Percentiles rank a stretch among this genome's conserved stretches.
These are phyloP conservation scores for Meripilus lineatus DNA, from an alignment of 1,284 basidiomycete species.

Conservation along the genomic window DNA sequence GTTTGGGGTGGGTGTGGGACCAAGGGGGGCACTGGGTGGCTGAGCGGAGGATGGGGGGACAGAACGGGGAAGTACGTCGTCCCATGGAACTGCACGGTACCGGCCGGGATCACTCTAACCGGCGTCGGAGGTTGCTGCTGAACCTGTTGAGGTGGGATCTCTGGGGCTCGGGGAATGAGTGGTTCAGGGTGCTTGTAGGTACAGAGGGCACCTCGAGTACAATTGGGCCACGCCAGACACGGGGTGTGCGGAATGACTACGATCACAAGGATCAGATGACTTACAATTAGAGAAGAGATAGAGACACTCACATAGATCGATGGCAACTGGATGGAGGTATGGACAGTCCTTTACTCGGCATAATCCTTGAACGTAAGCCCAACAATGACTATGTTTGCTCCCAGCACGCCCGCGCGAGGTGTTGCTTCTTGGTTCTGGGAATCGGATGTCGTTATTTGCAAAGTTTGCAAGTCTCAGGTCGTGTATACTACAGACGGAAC, in stretches of 20 bases:
- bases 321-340: slow-evolving; percentile 31
- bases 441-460: slow-evolving; percentile 21
- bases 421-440: slow-evolving; percentile 8
- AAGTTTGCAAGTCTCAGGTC: slow-evolving; percentile 26
- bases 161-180: slow-evolving; percentile 18
- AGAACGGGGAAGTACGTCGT: slow-evolving; percentile 21
- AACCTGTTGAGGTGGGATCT: slow-evolving; percentile 5
- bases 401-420: slow-evolving; percentile 13
- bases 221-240: slow-evolving; percentile 32
- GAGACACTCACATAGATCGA: slow-evolving; percentile 27
- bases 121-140: slow-evolving; percentile 12
- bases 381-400: slow-evolving; percentile 34
- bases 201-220: slow-evolving; percentile 23
- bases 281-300: slow-evolving; percentile 1
- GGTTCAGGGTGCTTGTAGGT: slow-evolving; percentile 30
- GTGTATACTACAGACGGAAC: slow-evolving; percentile 32
- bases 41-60: slow-evolving; percentile 5
- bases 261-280: slow-evolving; percentile 7
- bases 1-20: slow-evolving; percentile 9
- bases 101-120: slow-evolving; percentile 11
- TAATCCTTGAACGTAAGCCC: slow-evolving; percentile 35
- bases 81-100: slow-evolving; percentile 14
- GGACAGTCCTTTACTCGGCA: slow-evolving; percentile 29
- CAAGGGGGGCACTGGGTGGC: not conserved
- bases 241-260: slow-evolving; percentile 30